Evolutionary conservation across 208 protist genomes (phyloP).

Genomic region (Acanthamoeba rhysodes): DNA sequence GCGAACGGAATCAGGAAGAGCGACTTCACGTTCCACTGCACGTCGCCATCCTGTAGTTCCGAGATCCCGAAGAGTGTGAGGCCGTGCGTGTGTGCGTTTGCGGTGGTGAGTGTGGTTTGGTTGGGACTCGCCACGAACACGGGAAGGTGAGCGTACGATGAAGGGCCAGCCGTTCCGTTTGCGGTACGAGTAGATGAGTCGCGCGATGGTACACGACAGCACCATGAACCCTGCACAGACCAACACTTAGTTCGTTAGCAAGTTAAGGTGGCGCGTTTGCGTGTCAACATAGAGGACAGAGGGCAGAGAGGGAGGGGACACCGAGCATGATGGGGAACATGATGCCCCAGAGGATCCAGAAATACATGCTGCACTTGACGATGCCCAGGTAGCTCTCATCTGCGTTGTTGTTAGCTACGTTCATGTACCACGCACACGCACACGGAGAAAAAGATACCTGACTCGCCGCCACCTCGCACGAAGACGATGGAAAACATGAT

Average conservation of each 20-base stretch:
- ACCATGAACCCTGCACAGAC: not conserved
- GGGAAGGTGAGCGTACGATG: conserved; percentile 34
- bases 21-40: conserved; percentile 79
- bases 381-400: conserved; percentile 12
- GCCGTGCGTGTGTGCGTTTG: no score
- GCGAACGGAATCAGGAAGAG: conserved; percentile 76
- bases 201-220: not conserved
- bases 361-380: conserved; percentile 58
- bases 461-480: conserved; percentile 46
- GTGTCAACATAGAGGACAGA: not conserved
- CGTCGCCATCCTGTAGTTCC: conserved; percentile 78
- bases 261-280: no score
- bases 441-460: not conserved
- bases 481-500: conserved; percentile 36
- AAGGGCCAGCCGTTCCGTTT: conserved; percentile 30
- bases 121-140: not conserved
- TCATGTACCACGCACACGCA: no score
- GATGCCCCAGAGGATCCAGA: conserved; percentile 75
- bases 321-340: conserved; percentile 76
- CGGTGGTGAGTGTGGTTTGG: no score
- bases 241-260: not conserved
- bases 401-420: not conserved
- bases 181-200: not conserved
- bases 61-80: not conserved
- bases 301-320: not conserved